These are phyloP conservation scores for Gossypium mustelinum DNA, from an alignment of 345 rosid species.

Conservation along the genomic window DNA sequence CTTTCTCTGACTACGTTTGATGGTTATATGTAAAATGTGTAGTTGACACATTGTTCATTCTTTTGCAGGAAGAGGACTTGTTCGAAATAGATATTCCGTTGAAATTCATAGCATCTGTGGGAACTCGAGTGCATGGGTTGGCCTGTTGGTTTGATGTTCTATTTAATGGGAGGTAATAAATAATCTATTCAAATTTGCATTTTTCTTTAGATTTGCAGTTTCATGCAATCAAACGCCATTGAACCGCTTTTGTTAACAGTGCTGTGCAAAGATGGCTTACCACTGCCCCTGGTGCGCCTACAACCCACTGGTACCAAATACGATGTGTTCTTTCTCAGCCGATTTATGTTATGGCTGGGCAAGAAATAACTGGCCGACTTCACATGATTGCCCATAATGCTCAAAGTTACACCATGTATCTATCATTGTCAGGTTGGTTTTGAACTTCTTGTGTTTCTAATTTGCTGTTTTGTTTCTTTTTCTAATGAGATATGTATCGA, in stretches of 20 bases:
- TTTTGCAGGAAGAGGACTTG: constrained; percentile 76
- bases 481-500: constrained; percentile 5
- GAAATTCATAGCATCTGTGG: constrained; percentile 74
- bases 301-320: constrained; percentile 97
- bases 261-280: constrained; percentile 93
- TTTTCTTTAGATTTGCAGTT: background rate
- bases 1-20: too few species aligned
- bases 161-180: constrained; percentile 73
- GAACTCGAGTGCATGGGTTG: constrained; percentile 89
- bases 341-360: constrained; percentile 92
- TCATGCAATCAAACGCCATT: background rate
- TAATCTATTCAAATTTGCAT: background rate
- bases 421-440: constrained; percentile 71
- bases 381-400: constrained; percentile 88
- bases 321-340: constrained; percentile 90
- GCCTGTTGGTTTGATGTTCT: constrained; percentile 99
- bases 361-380: constrained; percentile 84
- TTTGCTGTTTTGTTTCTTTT: constrained; percentile 3
- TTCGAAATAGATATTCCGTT: constrained; percentile 89
- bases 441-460: background rate
- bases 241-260: constrained; percentile 40
- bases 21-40: constrained; percentile 28
- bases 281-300: constrained; percentile 97
- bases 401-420: constrained; percentile 84
- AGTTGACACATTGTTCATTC: background rate